Evolutionary conservation across 768 basidiomycete species (phyloP).

Genomic region (Exidia glandulosa): DNA sequence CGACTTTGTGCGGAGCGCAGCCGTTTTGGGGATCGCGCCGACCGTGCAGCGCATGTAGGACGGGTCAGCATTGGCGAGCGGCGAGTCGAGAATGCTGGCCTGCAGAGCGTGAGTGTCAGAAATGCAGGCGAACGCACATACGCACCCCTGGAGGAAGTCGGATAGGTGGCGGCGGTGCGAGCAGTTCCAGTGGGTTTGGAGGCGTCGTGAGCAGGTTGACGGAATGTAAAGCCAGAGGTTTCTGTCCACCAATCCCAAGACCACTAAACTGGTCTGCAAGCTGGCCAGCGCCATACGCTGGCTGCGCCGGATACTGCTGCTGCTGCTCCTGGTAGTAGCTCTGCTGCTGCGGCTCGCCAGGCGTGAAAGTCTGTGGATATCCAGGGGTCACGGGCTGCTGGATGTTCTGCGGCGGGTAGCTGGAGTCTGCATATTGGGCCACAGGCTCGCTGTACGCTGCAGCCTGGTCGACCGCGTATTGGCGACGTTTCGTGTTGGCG

Average conservation of each 20-base stretch:
- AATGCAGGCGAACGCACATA: too few species aligned
- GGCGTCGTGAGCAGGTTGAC: slow-evolving; percentile 88
- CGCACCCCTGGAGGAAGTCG: slow-evolving; percentile 61
- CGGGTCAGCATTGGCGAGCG: slow-evolving; percentile 72
- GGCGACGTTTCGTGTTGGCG: slow-evolving; percentile 58
- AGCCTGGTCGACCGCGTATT: slow-evolving; percentile 91
- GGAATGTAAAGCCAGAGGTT: slow-evolving; percentile 65
- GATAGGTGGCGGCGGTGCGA: slow-evolving; percentile 77
- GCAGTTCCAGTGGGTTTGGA: slow-evolving; percentile 80
- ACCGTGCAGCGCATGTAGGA: slow-evolving; percentile 89
- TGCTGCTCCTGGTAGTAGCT: slow-evolving; percentile 51
- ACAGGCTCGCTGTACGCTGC: slow-evolving; percentile 56
- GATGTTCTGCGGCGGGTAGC: slow-evolving; percentile 8
- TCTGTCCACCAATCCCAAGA: slow-evolving; percentile 33
- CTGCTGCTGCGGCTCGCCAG: slow-evolving; percentile 56
- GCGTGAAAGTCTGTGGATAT: slow-evolving; percentile 63
- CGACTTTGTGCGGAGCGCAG: slow-evolving; percentile 75
- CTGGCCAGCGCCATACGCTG: slow-evolving; percentile 35
- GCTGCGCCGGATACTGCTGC: slow-evolving; percentile 28
- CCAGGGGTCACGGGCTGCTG: background rate
- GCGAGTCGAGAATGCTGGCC: slow-evolving; percentile 66
- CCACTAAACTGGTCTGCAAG: slow-evolving; percentile 81
- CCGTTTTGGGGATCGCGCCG: slow-evolving; percentile 83
- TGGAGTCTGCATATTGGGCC: slow-evolving; percentile 28
- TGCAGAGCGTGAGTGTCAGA: background rate